These are phyloP conservation scores for Prunus kanzakura DNA, from an alignment of 306 rosid species.

Conservation along the genomic window DNA sequence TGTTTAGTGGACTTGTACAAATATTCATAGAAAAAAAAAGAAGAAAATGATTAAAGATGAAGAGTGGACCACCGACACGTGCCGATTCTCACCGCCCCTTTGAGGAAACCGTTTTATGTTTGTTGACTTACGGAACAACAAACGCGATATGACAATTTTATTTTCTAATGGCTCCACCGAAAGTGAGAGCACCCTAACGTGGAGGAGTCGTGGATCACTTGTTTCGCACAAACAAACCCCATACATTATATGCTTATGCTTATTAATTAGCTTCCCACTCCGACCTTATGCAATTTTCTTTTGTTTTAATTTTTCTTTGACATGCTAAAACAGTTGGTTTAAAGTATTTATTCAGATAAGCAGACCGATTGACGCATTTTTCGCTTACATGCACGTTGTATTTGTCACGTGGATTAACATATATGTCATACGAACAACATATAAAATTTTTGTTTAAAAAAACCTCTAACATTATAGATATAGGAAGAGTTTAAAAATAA, in stretches of 20 bases:
- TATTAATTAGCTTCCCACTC: too few relatives aligned
- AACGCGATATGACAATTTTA: conserved; percentile 1
- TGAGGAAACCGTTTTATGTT: conserved; percentile 24
- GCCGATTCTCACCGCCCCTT: conserved; percentile 71
- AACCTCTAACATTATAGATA: too few relatives aligned
- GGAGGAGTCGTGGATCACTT: conserved; percentile 27
- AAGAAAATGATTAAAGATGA: conserved; percentile 24
- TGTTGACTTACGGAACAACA: conserved; percentile 52
- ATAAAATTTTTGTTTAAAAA: too few relatives aligned
- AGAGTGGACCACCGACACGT: conserved; percentile 66
- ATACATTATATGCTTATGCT: not conserved
- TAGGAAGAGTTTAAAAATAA: too few relatives aligned
- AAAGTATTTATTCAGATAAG: too few relatives aligned
- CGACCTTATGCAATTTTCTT: too few relatives aligned
- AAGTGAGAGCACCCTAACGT: conserved; percentile 42
- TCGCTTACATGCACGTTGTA: too few relatives aligned
- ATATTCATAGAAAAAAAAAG: conserved; percentile 3
- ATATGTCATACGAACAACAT: too few relatives aligned
- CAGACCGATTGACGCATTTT: too few relatives aligned
- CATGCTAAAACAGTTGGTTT: too few relatives aligned
- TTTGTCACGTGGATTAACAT: too few relatives aligned
- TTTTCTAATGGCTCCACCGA: conserved; percentile 49
- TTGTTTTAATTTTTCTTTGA: too few relatives aligned
- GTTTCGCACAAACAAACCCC: conserved; percentile 16
- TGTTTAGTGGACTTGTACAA: not conserved